Percentiles rank a stretch among this genome's conserved stretches.
Conservation (phyloP, 768 basidiomycete genomes). For the Inosperma sp. region DNA sequence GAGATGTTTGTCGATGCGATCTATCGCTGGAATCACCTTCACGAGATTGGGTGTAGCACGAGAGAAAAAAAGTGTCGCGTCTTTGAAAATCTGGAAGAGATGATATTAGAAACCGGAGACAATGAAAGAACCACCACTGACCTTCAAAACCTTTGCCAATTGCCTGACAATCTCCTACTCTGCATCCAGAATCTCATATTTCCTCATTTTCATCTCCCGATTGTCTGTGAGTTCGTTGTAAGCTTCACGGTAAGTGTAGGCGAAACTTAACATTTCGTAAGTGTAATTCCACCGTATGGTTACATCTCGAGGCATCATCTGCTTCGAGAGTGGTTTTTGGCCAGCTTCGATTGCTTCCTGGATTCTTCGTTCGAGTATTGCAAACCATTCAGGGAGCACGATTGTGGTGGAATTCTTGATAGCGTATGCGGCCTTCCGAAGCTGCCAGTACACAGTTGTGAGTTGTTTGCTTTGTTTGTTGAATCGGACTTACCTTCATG, state of each 20-base stretch:
- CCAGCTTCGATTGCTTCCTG: background rate
- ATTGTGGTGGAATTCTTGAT: constrained; percentile 24
- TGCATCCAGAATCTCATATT: constrained; percentile 20
- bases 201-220: constrained; percentile 15
- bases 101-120: background rate
- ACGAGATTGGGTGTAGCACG: constrained; percentile 9
- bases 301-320: constrained; percentile 37
- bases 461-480: constrained; percentile 1
- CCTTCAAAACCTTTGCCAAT: constrained; percentile 29
- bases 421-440: constrained; percentile 18
- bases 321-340: background rate
- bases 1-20: constrained; percentile 20
- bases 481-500: constrained; percentile 26
- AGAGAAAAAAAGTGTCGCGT: constrained; percentile 15
- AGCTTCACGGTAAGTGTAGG: constrained; percentile 16
- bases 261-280: constrained; percentile 34
- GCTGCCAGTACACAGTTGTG: constrained; percentile 13
- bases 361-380: constrained; percentile 9
- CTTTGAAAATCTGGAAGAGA: constrained; percentile 13
- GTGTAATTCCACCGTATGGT: constrained; percentile 35
- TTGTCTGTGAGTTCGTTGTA: constrained; percentile 25
- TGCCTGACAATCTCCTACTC: constrained; percentile 35
- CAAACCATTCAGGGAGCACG: constrained; percentile 19
- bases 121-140: constrained; percentile 16
- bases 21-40: constrained; percentile 22